Percentiles rank a stretch among this genome's conserved stretches.
Evolutionary conservation across 1,284 basidiomycete genomes (phyloP).

Genomic region (Xerocomus cyaneibrunnescens): DNA sequence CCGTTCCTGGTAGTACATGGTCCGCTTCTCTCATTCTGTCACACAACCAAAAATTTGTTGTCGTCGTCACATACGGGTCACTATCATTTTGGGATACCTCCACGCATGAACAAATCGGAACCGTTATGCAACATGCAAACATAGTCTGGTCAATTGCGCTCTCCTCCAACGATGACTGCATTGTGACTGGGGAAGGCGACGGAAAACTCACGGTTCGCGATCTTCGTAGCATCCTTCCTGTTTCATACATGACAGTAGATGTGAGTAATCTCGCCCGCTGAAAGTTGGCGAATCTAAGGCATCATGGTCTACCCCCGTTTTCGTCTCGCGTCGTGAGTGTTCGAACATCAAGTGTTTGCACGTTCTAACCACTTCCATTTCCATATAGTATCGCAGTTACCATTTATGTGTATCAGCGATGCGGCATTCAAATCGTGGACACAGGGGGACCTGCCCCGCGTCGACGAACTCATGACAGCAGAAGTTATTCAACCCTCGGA

Average conservation of each 20-base stretch:
- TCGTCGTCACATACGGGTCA: background rate
- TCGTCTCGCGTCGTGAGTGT: background rate
- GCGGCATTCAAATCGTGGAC: background rate
- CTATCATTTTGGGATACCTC: constrained; percentile 14
- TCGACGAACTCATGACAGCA: background rate
- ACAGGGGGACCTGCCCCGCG: background rate
- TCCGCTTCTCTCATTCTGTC: background rate
- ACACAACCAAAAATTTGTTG: background rate
- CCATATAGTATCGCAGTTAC: background rate
- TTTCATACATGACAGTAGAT: background rate
- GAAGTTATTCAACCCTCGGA: background rate
- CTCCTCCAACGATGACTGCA: background rate
- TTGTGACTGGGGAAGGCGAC: background rate
- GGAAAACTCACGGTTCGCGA: background rate
- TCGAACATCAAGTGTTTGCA: too few relatives aligned
- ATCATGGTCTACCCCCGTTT: too few relatives aligned
- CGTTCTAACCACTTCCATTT: background rate
- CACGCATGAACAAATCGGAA: background rate
- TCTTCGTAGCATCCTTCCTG: background rate
- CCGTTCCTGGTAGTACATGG: background rate
- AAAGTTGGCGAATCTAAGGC: background rate
- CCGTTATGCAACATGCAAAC: background rate
- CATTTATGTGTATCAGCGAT: background rate
- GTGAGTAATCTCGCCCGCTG: background rate
- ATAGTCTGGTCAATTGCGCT: background rate